Evolutionary conservation across 305 asterid species (phyloP).

Genomic region (Solanum hybrid): DNA sequence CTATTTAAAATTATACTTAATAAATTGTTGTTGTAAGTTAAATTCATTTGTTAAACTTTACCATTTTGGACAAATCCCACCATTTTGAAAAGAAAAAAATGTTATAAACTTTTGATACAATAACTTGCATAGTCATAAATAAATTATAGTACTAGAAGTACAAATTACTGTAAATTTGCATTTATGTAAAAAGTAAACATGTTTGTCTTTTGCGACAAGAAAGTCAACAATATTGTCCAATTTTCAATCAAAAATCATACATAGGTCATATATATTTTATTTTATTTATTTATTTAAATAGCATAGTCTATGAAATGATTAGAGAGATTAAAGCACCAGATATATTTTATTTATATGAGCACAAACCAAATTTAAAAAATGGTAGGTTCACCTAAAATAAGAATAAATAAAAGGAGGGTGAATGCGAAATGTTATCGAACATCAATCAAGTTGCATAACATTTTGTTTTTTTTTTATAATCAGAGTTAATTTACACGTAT

Average conservation of each 20-base stretch:
- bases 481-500: no score
- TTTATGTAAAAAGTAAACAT: neutral
- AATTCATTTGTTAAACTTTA: no score
- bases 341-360: neutral
- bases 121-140: no score
- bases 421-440: neutral
- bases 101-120: no score
- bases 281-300: no score
- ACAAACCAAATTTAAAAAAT: neutral
- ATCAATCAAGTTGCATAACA: neutral
- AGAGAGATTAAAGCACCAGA: neutral
- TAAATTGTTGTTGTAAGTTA: no score
- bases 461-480: neutral
- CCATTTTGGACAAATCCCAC: no score
- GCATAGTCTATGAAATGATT: neutral
- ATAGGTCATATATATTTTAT: neutral
- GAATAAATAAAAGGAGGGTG: neutral
- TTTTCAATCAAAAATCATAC: neutral
- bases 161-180: neutral
- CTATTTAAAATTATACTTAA: no score
- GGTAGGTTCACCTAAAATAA: neutral
- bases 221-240: neutral
- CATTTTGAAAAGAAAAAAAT: no score
- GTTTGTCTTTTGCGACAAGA: neutral
- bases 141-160: no score